Conservation (phyloP, 192 early-diverging fungal genomes). For the Coemansia reversa region DNA sequence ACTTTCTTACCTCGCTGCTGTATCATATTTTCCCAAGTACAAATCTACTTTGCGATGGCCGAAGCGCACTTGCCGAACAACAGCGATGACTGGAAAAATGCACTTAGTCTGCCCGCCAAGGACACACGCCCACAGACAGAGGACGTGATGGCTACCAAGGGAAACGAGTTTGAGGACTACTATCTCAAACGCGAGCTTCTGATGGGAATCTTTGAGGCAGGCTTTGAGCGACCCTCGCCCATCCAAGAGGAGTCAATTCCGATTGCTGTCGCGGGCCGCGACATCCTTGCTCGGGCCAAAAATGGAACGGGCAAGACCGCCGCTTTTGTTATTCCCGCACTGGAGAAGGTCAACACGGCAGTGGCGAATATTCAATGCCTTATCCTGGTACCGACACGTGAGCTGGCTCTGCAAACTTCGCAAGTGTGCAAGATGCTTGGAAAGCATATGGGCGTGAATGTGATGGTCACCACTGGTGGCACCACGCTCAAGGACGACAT, state of each 20-base stretch:
- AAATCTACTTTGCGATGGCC: constrained; percentile 42
- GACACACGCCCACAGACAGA: constrained; percentile 94
- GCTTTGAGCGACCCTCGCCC: constrained; percentile 95
- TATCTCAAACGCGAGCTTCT: constrained; percentile 93
- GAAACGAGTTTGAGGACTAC: constrained; percentile 99
- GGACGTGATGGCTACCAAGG: constrained; percentile 96
- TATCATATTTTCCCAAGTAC: constrained; percentile 34
- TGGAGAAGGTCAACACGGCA: constrained; percentile 90
- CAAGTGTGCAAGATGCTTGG: constrained; percentile 98
- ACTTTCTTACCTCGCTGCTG: constrained; percentile 19
- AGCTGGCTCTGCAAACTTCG: constrained; percentile 98
- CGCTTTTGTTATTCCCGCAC: constrained; percentile 92
- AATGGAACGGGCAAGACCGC: constrained; percentile 96
- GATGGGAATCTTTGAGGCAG: constrained; percentile 99
- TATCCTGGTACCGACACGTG: constrained; percentile 93
- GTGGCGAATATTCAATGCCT: constrained; percentile 89
- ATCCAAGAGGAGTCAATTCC: constrained; percentile 99
- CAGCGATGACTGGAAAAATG: constrained; percentile 73
- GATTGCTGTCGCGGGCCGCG: constrained; percentile 91
- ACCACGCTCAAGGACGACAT: constrained; percentile 99
- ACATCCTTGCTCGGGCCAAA: constrained; percentile 96
- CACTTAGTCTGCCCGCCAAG: constrained; percentile 74
- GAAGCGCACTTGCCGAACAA: constrained; percentile 40
- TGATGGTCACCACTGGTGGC: constrained; percentile 99
- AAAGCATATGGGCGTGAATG: constrained; percentile 93